Evolutionary conservation across 2,329 filamentous ascomycete genomes (phyloP).

Genomic region (Magnaporthales sp.): DNA sequence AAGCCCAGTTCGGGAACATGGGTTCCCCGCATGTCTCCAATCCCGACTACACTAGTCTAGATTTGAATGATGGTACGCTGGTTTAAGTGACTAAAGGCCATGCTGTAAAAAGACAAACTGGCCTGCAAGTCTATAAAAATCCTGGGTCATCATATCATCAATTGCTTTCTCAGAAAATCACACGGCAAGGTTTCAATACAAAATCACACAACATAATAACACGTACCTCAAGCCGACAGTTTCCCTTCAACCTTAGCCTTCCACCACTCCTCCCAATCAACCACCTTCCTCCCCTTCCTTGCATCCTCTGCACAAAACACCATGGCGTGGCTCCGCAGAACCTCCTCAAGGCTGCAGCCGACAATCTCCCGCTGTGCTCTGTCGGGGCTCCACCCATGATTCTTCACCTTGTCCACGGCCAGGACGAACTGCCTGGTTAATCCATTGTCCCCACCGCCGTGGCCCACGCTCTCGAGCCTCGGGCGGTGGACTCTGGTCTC

Average conservation of each 20-base stretch:
- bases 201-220: not conserved
- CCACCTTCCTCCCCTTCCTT: conserved; percentile 55
- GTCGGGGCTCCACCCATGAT: conserved; percentile 53
- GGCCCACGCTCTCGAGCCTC: conserved; percentile 49
- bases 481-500: conserved; percentile 49
- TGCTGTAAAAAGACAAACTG: not conserved
- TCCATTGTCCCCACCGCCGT: conserved; percentile 71
- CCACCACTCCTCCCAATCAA: conserved; percentile 78
- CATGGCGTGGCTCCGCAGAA: conserved; percentile 80
- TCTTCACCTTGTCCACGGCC: conserved; percentile 74
- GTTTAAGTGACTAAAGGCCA: not conserved
- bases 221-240: not conserved
- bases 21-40: not conserved
- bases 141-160: not conserved
- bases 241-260: conserved; percentile 34
- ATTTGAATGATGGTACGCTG: not conserved
- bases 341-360: conserved; percentile 78
- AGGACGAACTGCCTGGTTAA: conserved; percentile 74
- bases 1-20: not conserved
- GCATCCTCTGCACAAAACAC: conserved; percentile 94
- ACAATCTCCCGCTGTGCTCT: conserved; percentile 68
- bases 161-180: not conserved
- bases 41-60: not conserved
- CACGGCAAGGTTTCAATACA: not conserved
- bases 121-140: not conserved